Evolutionary conservation across 2,329 filamentous ascomycete genomes (phyloP).

Genomic region (Colletotrichum caudatum): DNA sequence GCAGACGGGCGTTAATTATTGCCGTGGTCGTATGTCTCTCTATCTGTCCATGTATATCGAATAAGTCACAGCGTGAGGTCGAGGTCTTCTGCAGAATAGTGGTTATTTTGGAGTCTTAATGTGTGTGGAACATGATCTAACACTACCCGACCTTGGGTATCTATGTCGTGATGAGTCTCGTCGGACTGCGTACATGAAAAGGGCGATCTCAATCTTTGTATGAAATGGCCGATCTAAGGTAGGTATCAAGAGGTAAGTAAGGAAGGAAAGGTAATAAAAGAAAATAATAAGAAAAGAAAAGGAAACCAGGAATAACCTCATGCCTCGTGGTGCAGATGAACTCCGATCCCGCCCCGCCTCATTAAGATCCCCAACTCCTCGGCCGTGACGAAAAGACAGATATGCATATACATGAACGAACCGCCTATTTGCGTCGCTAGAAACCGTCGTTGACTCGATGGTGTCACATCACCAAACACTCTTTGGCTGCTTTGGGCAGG

Average conservation of each 20-base stretch:
- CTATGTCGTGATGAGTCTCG: slow-evolving; percentile 22
- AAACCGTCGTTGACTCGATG: slow-evolving; percentile 21
- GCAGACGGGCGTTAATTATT: background rate
- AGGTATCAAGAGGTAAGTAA: slow-evolving; percentile 23
- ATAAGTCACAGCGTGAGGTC: background rate
- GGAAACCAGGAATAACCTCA: slow-evolving; percentile 24
- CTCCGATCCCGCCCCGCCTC: slow-evolving; percentile 5
- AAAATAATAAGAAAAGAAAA: background rate
- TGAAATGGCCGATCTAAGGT: slow-evolving; percentile 9
- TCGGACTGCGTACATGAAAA: slow-evolving; percentile 15
- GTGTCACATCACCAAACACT: slow-evolving; percentile 61
- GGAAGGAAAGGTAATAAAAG: background rate
- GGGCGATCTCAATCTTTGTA: background rate
- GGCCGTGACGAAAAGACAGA: slow-evolving; percentile 26
- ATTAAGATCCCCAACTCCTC: slow-evolving; percentile 35
- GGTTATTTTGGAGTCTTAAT: slow-evolving; percentile 30
- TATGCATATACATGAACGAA: slow-evolving; percentile 27
- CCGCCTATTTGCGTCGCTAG: slow-evolving; percentile 22
- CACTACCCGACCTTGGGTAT: slow-evolving; percentile 21
- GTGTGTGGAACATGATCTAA: slow-evolving; percentile 38
- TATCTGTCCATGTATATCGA: slow-evolving; percentile 15
- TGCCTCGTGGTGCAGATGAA: slow-evolving; percentile 22
- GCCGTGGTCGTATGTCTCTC: slow-evolving; percentile 7
- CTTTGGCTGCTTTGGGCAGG: slow-evolving; percentile 50
- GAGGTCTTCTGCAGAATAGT: slow-evolving; percentile 24